Percentiles rank a stretch among this genome's conserved stretches.
These are phyloP conservation scores for Thermomucor indicae-seudaticae DNA, from an alignment of 371 early-diverging fungal genomes.

Conservation along the genomic window DNA sequence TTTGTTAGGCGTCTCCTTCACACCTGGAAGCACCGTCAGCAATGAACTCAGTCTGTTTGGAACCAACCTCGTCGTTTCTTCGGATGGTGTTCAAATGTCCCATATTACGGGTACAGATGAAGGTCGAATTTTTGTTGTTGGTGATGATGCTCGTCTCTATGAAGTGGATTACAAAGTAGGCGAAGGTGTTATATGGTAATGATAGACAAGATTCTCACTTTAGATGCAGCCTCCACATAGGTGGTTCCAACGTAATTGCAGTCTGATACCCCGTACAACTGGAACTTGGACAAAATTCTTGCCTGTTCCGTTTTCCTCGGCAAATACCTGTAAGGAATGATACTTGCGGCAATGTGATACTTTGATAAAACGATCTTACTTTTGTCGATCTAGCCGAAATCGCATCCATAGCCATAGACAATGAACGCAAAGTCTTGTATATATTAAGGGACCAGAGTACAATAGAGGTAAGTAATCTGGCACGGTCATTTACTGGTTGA, in stretches of 20 bases:
- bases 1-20: constrained; percentile 59
- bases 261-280: constrained; percentile 61
- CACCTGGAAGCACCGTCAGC: background rate
- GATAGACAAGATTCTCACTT: background rate
- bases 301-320: too few species aligned
- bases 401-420: constrained; percentile 61
- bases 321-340: too few species aligned
- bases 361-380: too few species aligned
- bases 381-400: constrained; percentile 27
- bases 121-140: constrained; percentile 82
- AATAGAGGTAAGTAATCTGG: constrained; percentile 65
- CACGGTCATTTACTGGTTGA: too few species aligned
- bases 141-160: constrained; percentile 77
- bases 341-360: too few species aligned
- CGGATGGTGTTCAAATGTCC: constrained; percentile 73
- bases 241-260: constrained; percentile 68
- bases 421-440: constrained; percentile 68
- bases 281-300: constrained; percentile 3
- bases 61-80: constrained; percentile 67
- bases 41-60: constrained; percentile 45
- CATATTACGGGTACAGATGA: constrained; percentile 65
- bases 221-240: constrained; percentile 12
- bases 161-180: constrained; percentile 78
- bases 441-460: constrained; percentile 57
- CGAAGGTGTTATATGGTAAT: background rate